phyloP scores from a whole-genome alignment of 345 rosid species.

The Kernera saxatilis region DNA sequence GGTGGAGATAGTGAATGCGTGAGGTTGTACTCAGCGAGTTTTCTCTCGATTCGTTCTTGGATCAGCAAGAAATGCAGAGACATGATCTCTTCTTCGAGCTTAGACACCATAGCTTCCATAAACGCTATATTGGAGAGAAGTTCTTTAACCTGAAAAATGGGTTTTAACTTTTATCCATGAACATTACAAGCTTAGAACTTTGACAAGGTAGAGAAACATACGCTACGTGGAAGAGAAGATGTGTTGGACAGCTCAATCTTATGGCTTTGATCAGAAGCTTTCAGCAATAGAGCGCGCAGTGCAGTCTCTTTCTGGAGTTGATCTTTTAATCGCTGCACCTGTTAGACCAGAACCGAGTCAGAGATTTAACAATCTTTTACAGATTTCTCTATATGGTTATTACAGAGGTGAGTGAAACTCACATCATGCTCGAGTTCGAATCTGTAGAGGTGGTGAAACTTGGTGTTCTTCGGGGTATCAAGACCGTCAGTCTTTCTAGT shows the following conservation, averaged over 20 bases:
- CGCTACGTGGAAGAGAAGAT: slow-evolving; percentile 22
- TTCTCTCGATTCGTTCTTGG: slow-evolving; percentile 87
- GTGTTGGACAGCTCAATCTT: slow-evolving; percentile 16
- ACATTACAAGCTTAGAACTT: background rate
- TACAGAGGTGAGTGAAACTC: background rate
- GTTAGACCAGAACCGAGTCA: slow-evolving; percentile 7
- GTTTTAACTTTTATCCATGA: background rate
- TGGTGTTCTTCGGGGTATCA: slow-evolving; percentile 19
- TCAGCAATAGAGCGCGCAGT: slow-evolving; percentile 15
- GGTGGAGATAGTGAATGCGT: slow-evolving; percentile 48
- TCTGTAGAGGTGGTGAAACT: slow-evolving; percentile 23
- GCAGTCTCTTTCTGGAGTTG: slow-evolving; percentile 24
- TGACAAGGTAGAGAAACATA: background rate
- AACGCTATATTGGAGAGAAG: slow-evolving; percentile 54
- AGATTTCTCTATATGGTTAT: background rate
- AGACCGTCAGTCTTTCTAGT: background rate
- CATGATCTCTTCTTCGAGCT: slow-evolving; percentile 72
- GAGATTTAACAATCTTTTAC: background rate
- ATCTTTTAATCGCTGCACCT: slow-evolving; percentile 26
- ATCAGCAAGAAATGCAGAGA: slow-evolving; percentile 81
- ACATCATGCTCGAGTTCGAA: slow-evolving; percentile 33
- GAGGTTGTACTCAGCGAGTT: slow-evolving; percentile 68
- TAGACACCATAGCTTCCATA: slow-evolving; percentile 59
- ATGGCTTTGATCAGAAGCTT: slow-evolving; percentile 25
- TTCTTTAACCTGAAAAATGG: slow-evolving; percentile 50